Base-by-base conservation (phyloP, 2,329 filamentous ascomycete species). In the Fusarium oxysporum region DNA sequence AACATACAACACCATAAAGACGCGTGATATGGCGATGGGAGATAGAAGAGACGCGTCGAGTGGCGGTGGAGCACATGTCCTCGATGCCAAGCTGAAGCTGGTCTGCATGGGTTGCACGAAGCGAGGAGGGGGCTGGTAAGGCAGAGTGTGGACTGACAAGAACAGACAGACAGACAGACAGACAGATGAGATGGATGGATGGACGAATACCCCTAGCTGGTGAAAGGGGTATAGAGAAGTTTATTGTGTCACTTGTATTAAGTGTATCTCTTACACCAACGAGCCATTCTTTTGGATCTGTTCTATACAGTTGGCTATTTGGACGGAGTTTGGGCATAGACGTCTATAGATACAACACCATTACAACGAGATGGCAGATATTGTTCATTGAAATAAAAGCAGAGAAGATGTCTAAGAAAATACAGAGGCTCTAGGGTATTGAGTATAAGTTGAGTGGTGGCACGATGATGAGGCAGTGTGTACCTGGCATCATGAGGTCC, bases 1-100 rank as follows among this genome's bases (percentile, higher is more conserved):
- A 32, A 30, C 28, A 48, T 57, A 61, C 65, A 78, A 76, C 74
- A 72, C 71, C 71, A 78, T 40, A 45, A 53, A 62, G 65, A 76
- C 74, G 76, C 70, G 76, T 77, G 65, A 63, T 75, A 78, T 75
- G 62, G 57, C 53, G 44, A 51, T 58, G 45, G 44, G 43, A 47
- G 41, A 48, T 58, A 48, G 41, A 47, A 55, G 43, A 74, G 74
- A 73, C 76, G 71, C 74, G 76, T 72, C 61, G 38, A 55, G 58
- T 63, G 62, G 56, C 51, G 38, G 75, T 70, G 71, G 69, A 57
- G 44, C 37, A 60, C 38, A 58, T 50, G 51, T 19, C 8, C 32
- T 28, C 45, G 37, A 40, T 70, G 50, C 51, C 33, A 68, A 43
- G 37, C 32, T 17, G 23, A 60, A 60, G 37, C 44, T 48, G 63